phyloP scores from a whole-genome alignment of 1,284 basidiomycete species.

The Ceratobasidium sp. region DNA sequence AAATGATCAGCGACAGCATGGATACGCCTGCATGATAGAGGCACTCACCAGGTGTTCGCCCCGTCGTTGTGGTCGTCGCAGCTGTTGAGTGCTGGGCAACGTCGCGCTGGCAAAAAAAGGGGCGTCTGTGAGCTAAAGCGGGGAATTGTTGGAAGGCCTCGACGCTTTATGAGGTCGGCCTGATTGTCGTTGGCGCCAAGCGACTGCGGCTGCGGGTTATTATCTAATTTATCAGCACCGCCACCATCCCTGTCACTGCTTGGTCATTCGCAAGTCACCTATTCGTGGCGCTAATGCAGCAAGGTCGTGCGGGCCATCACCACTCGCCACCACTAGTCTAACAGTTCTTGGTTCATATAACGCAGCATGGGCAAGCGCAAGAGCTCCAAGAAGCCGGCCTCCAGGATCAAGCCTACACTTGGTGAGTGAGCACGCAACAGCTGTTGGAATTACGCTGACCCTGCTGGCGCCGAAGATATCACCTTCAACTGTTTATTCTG shows the following conservation, averaged over 20 bases:
- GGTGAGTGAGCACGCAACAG: slow-evolving; percentile 8
- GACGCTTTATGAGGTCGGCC: not conserved
- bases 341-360: not conserved
- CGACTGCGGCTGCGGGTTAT: slow-evolving; percentile 13
- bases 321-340: slow-evolving; percentile 9
- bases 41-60: too few species aligned
- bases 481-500: slow-evolving; percentile 74
- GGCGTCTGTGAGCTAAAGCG: too few species aligned
- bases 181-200: slow-evolving; percentile 22
- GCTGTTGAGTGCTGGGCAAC: too few species aligned
- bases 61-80: too few species aligned
- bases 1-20: too few species aligned
- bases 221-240: slow-evolving; percentile 1
- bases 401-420: slow-evolving; percentile 38
- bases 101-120: too few species aligned
- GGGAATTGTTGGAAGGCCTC: too few species aligned
- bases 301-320: not conserved
- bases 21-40: too few species aligned
- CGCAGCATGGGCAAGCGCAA: slow-evolving; percentile 35
- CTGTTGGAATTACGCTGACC: not conserved
- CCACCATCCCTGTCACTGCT: too few species aligned
- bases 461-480: slow-evolving; percentile 44
- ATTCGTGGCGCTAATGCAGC: slow-evolving; percentile 14
- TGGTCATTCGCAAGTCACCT: too few species aligned
- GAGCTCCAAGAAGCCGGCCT: slow-evolving; percentile 37